Base-by-base conservation (phyloP, 345 rosid genomes). In the Eucalyptus tenuipes region DNA sequence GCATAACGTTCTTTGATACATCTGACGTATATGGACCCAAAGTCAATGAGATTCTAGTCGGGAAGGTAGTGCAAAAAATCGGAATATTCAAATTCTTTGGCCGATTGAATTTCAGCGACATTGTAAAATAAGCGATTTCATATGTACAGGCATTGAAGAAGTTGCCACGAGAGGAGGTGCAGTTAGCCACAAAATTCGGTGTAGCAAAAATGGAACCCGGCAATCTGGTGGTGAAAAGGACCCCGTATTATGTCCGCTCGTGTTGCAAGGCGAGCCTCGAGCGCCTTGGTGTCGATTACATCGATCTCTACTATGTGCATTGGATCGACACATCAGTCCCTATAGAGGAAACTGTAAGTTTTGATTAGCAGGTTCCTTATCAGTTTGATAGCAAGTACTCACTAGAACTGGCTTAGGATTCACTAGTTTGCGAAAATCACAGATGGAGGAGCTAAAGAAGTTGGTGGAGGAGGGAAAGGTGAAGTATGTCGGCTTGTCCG, bases 381-480 rank as follows among this genome's bases (percentile, higher is more conserved):
- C 40, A 15, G 79, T 66, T 61, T 2, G 87, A 13, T 37, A 27
- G 29, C 31, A 15, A 45, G 44, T 61, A 25, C n/a, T 24, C 50
- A 1, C 40, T 66, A 17, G 40, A 87, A 61, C 45, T 7, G 12
- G 22, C 48, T 11, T 55, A 18, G 20, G 79, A 53, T 33, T 61
- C 10, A 10, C 55, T 42, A 61, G 42, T 22, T n/a, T 14, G 40
- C 89, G 90, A 87, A 68, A 91, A 12, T 49, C 52, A 64, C 86
- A 92, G 94, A 87, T 91, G 87, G 94, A 88, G 88, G 88, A 92
- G 49, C 92, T 94, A 10, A 92, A 92, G 90, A 92, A 92, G 87
- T 86, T 92, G 22, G 92, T 90, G 45, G 90, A 92, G 71, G 93
- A 93, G 82, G 93, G 93, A 81, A 91, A 94, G 87, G 91, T 91